Evolutionary conservation across 768 basidiomycete species (phyloP).

Genomic region (Lyophyllum semitale): DNA sequence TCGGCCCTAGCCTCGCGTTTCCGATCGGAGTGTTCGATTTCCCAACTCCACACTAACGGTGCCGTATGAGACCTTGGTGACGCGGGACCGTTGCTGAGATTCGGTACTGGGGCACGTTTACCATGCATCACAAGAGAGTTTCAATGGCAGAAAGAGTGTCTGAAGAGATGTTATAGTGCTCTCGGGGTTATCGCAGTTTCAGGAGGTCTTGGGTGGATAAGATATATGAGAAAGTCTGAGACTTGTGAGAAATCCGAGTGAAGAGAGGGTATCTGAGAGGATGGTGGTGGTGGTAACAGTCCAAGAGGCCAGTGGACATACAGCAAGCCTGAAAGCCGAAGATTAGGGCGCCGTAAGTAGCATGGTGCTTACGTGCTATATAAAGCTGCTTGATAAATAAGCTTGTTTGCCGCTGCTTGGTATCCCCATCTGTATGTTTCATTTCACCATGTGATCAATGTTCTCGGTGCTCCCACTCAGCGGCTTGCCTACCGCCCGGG

Average conservation of each 20-base stretch:
- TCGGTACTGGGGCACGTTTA: slow-evolving; percentile 23
- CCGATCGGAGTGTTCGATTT: slow-evolving; percentile 70
- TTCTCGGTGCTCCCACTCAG: background rate
- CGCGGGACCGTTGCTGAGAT: slow-evolving; percentile 9
- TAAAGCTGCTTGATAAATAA: slow-evolving; percentile 13
- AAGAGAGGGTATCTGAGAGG: background rate
- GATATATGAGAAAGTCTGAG: background rate
- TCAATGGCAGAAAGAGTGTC: slow-evolving; percentile 6
- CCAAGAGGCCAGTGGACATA: background rate
- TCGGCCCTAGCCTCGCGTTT: slow-evolving; percentile 65
- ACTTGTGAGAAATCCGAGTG: background rate
- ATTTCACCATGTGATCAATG: background rate
- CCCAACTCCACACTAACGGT: slow-evolving; percentile 68
- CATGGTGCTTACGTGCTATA: slow-evolving; percentile 15
- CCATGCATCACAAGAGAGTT: slow-evolving; percentile 34
- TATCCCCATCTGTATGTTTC: background rate
- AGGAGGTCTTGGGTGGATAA: background rate
- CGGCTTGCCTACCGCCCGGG: background rate
- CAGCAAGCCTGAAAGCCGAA: slow-evolving; percentile 6
- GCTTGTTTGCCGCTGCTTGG: slow-evolving; percentile 15
- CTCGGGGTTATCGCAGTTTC: slow-evolving; percentile 8
- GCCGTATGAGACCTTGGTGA: slow-evolving; percentile 13
- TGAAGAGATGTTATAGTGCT: background rate
- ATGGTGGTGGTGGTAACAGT: slow-evolving; percentile 4
- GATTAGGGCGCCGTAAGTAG: slow-evolving; percentile 11